Evolutionary conservation across 225 moss, liverwort and hornwort genomes (phyloP).

Genomic region (Pleurozium schreberi): DNA sequence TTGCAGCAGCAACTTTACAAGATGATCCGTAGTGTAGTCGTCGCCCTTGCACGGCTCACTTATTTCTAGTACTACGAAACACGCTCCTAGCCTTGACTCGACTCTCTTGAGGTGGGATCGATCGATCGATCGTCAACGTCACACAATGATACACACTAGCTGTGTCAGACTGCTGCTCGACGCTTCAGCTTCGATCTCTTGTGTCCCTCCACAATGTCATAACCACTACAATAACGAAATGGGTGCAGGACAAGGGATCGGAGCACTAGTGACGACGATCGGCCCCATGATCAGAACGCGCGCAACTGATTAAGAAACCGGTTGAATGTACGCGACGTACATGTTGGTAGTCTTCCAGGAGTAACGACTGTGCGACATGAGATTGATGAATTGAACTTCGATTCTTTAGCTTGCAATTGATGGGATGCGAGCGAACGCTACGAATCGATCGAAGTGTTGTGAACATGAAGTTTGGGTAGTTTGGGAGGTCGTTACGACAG

Average conservation of each 20-base stretch:
- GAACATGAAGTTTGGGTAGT: not conserved
- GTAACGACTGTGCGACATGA: not conserved
- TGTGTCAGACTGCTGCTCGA: not conserved
- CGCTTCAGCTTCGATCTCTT: not conserved
- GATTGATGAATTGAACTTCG: not conserved
- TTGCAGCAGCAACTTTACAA: not conserved
- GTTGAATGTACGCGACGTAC: not conserved
- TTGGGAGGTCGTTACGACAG: not conserved
- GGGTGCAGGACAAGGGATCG: not conserved
- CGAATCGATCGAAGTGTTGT: not conserved
- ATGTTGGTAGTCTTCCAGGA: not conserved
- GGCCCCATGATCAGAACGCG: not conserved
- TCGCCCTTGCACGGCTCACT: not conserved
- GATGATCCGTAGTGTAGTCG: not conserved
- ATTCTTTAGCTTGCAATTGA: not conserved
- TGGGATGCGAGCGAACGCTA: not conserved
- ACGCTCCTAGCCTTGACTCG: not conserved
- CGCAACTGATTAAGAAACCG: not conserved
- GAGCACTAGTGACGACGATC: not conserved
- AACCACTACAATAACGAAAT: not conserved
- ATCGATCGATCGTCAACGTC: not conserved
- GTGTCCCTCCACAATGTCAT: not conserved
- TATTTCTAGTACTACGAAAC: not conserved
- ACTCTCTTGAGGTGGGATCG: not conserved
- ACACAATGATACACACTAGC: not conserved